These are phyloP conservation scores for Pichia cephalocereana DNA, from an alignment of 805 yeast genomes.

Conservation along the genomic window DNA sequence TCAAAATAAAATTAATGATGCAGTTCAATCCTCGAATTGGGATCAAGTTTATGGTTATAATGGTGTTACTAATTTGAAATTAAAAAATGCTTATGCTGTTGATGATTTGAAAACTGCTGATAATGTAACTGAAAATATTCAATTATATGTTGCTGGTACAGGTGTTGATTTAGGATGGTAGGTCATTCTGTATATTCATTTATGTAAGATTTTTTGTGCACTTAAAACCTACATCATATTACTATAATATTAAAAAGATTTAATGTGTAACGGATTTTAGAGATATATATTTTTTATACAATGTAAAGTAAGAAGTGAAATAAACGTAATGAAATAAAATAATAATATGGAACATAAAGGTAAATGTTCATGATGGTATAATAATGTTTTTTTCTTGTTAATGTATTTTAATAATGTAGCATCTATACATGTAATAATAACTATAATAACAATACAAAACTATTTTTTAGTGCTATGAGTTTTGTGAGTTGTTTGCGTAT, in stretches of 20 bases:
- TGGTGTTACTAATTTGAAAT: not conserved
- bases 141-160: not conserved
- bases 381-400: no score
- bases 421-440: no score
- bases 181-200: not conserved
- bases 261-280: not conserved
- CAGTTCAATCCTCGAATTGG: slow-evolving; percentile 1
- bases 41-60: slow-evolving; percentile 5
- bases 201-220: not conserved
- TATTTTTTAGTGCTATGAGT: not conserved
- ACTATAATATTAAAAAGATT: not conserved
- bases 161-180: slow-evolving; percentile 1
- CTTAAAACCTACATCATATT: not conserved
- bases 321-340: not conserved
- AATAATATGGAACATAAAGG: no score
- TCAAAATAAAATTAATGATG: slow-evolving; percentile 5
- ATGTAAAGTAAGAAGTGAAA: not conserved
- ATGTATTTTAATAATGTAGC: no score
- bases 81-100: not conserved
- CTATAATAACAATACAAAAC: no score
- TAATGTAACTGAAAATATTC: not conserved
- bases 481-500: no score
- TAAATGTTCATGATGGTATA: no score
- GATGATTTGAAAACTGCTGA: not conserved
- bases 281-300: not conserved